Percentiles rank a stretch among this genome's conserved stretches.
Evolutionary conservation across 2,329 filamentous ascomycete species (phyloP).

Genomic region (Trichoderma brevicompactum): DNA sequence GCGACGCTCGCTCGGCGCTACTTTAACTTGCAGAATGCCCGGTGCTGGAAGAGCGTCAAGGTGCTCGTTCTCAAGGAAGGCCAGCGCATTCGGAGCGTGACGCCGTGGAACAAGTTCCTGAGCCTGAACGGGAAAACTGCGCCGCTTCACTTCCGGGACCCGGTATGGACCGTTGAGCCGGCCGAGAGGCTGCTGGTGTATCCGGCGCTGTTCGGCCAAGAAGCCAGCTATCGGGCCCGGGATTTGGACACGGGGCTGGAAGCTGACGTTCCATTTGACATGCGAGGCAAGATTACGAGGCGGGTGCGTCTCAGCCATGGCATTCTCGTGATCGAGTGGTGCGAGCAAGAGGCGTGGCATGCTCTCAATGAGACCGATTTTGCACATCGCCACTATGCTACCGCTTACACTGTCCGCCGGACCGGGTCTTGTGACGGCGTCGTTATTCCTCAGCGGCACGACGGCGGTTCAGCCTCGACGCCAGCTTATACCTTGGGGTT

Average conservation of each 20-base stretch:
- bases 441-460: slow-evolving; percentile 5
- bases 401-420: slow-evolving; percentile 56
- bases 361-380: slow-evolving; percentile 55
- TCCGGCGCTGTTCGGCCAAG: slow-evolving; percentile 38
- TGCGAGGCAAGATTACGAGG: slow-evolving; percentile 54
- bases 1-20: slow-evolving; percentile 59
- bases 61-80: slow-evolving; percentile 32
- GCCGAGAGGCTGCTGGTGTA: slow-evolving; percentile 62
- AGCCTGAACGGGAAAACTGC: slow-evolving; percentile 46
- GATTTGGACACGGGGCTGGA: slow-evolving; percentile 53
- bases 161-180: slow-evolving; percentile 58
- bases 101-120: slow-evolving; percentile 53
- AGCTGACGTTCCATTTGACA: slow-evolving; percentile 57
- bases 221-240: slow-evolving; percentile 48
- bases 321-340: slow-evolving; percentile 69
- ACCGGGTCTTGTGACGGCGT: slow-evolving; percentile 4
- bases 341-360: slow-evolving; percentile 56
- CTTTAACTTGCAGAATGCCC: slow-evolving; percentile 54
- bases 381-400: slow-evolving; percentile 63
- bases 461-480: not conserved
- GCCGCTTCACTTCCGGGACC: slow-evolving; percentile 52
- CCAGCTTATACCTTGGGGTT: slow-evolving; percentile 46
- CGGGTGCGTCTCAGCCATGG: slow-evolving; percentile 57
- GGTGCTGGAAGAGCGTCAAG: slow-evolving; percentile 43
- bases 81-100: slow-evolving; percentile 43